phyloP scores from a whole-genome alignment of 192 early-diverging fungal genomes.

The Allomyces macrogynus region DNA sequence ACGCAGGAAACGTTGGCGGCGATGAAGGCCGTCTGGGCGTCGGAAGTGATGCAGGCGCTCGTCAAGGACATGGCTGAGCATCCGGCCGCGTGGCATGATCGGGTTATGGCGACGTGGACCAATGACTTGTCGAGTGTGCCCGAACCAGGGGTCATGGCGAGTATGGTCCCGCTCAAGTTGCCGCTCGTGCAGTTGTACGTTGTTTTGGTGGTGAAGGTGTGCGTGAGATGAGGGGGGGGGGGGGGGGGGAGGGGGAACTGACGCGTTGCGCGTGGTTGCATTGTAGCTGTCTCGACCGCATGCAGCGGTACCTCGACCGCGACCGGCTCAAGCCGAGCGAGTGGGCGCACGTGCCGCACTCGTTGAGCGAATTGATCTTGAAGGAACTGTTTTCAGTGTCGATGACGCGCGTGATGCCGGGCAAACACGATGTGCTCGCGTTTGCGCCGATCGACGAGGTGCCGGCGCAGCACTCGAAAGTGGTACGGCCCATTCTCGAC shows the following conservation, averaged over 20 bases:
- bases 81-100: not conserved
- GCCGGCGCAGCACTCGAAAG: too few species aligned
- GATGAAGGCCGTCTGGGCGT: not conserved
- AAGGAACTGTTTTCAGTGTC: not conserved
- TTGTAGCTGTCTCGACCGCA: not conserved
- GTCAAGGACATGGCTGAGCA: not conserved
- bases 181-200: not conserved
- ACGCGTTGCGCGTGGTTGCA: too few species aligned
- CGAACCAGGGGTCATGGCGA: not conserved
- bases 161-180: not conserved
- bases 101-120: not conserved
- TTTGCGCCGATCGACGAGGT: not conserved
- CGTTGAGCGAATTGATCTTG: not conserved
- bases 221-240: too few species aligned
- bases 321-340: not conserved
- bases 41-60: not conserved
- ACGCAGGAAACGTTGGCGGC: not conserved
- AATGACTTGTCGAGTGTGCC: not conserved
- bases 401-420: not conserved
- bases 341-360: not conserved
- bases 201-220: not conserved
- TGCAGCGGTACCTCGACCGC: not conserved
- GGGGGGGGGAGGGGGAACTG: too few species aligned
- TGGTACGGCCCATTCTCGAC: too few species aligned
- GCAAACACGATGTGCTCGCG: not conserved